Base-by-base conservation (phyloP, 177 flowering plant species). In the Tripterygium wilfordii region DNA sequence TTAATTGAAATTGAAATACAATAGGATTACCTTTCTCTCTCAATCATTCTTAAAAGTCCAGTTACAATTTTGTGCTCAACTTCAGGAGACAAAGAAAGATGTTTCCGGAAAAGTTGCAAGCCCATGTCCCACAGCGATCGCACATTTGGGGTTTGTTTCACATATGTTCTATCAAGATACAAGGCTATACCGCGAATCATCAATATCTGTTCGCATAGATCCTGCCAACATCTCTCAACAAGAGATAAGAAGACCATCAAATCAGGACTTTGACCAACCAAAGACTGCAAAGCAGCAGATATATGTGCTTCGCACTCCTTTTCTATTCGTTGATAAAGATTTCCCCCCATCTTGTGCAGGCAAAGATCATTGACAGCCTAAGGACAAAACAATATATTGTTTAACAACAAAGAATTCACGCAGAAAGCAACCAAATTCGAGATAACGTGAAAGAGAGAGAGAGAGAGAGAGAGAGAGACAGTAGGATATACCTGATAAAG, bases 81-180 rank as follows among this genome's bases (percentile, higher is more conserved):
- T 79, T 94, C 97, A 36, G 80, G 54, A 52, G 79, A 81, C 42
- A 70, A 67, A 37, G 92, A 75, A 38, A 89, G 90, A 73, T 94
- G 88, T 58, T 85, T 89, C 25, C 97, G 83, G 63, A 89, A 94
- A 53, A 94, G 84, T 53, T 80, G 88, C 76, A 94, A 76, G 38
- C 99, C 99, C 99, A 94, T 87, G 71, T 94, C 99, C 99, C 99
- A 94, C 66, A 94, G 67, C 27, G 97, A 94, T 33, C 73, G 74
- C 33, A 87, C 84, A 76, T 66, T 78, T 35, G 92, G 72, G 32
- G 79, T 83, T 72, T 87, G 97, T 53, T 83, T 94, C 52, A 87
- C 99, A 65, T 89, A 94, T 16, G 94, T 94, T 67, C 95, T 83
- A 62, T 94, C 97, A 32, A 89, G 88, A 68, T 64, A 77, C 60